Percentiles rank a stretch among this genome's conserved stretches.
phyloP scores from a whole-genome alignment of 2,329 filamentous ascomycete genomes.

The Thermochaetoides dissita region DNA sequence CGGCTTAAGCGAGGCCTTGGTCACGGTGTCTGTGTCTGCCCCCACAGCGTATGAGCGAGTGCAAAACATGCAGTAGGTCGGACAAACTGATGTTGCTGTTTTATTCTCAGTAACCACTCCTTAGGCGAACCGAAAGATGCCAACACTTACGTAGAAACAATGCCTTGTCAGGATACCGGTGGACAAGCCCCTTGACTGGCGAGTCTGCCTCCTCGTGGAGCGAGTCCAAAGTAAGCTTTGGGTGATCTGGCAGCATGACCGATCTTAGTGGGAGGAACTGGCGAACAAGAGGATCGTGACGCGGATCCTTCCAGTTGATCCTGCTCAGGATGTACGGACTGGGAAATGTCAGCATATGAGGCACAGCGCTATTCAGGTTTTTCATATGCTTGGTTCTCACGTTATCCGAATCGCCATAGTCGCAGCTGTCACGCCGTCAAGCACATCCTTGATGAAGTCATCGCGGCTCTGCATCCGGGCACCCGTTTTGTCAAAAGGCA shows the following conservation, averaged over 20 bases:
- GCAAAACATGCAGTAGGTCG: constrained; percentile 49
- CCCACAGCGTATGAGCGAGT: constrained; percentile 48
- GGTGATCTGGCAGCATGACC: constrained; percentile 38
- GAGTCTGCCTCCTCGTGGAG: constrained; percentile 43
- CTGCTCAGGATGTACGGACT: constrained; percentile 44
- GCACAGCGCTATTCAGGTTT: background rate
- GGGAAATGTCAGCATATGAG: background rate
- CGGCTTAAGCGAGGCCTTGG: constrained; percentile 29
- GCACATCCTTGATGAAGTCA: constrained; percentile 40
- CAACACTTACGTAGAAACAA: constrained; percentile 41
- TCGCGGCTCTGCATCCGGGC: constrained; percentile 30
- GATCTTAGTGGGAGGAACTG: constrained; percentile 48
- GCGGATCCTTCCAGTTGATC: constrained; percentile 44
- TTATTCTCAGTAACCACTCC: too few species aligned
- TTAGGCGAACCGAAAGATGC: constrained; percentile 10
- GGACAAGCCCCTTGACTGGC: constrained; percentile 42
- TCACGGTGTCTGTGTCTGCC: constrained; percentile 36
- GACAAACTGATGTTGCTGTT: constrained; percentile 44
- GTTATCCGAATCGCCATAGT: constrained; percentile 48
- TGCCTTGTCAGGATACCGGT: constrained; percentile 50
- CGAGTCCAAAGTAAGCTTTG: constrained; percentile 40
- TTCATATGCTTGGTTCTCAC: constrained; percentile 16
- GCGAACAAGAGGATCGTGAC: constrained; percentile 43
- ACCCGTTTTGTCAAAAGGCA: constrained; percentile 26
- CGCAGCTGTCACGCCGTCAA: constrained; percentile 35